A percentile compares a stretch with the other conserved stretches of the same genome.
Evolutionary conservation across 768 basidiomycete genomes (phyloP).

Genomic region (Floccularia luteovirens): DNA sequence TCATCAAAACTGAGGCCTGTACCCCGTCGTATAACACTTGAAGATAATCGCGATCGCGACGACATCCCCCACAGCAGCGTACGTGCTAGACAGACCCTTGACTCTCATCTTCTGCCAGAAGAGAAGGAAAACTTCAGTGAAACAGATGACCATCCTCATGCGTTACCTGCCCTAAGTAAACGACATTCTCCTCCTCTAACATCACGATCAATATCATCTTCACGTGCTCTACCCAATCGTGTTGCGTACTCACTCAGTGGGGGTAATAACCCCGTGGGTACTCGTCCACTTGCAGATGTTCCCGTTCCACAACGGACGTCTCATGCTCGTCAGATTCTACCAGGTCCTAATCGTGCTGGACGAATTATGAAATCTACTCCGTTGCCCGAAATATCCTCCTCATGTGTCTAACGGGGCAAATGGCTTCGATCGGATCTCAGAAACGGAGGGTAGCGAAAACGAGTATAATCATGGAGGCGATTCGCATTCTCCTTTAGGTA

Average conservation of each 20-base stretch:
- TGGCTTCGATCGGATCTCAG: slow-evolving; percentile 42
- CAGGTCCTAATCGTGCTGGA: slow-evolving; percentile 38
- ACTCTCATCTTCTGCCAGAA: slow-evolving; percentile 27
- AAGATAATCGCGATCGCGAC: slow-evolving; percentile 25
- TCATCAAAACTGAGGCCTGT: slow-evolving; percentile 24
- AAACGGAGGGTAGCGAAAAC: slow-evolving; percentile 28
- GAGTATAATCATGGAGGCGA: slow-evolving; percentile 21
- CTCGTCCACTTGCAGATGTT: slow-evolving; percentile 23
- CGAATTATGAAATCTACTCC: slow-evolving; percentile 36
- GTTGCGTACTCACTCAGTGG: slow-evolving; percentile 15
- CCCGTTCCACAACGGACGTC: slow-evolving; percentile 22
- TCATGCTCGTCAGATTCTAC: slow-evolving; percentile 32
- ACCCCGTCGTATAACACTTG: slow-evolving; percentile 33
- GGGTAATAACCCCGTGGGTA: slow-evolving; percentile 8
- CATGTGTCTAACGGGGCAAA: slow-evolving; percentile 10
- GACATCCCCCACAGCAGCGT: slow-evolving; percentile 10
- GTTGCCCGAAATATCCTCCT: slow-evolving; percentile 18
- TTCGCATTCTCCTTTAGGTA: slow-evolving; percentile 10
- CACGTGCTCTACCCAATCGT: slow-evolving; percentile 15
- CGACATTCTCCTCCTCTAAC: slow-evolving; percentile 25
- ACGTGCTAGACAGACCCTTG: slow-evolving; percentile 18
- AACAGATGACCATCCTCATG: slow-evolving; percentile 28
- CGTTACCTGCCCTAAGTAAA: slow-evolving; percentile 14
- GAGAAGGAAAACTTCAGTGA: slow-evolving; percentile 44
- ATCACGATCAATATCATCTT: slow-evolving; percentile 21